Evolutionary conservation across 2,329 filamentous ascomycete genomes (phyloP), one percentile per base, ranked within the genome.

Genomic region (Sporothrix luriei): DNA sequence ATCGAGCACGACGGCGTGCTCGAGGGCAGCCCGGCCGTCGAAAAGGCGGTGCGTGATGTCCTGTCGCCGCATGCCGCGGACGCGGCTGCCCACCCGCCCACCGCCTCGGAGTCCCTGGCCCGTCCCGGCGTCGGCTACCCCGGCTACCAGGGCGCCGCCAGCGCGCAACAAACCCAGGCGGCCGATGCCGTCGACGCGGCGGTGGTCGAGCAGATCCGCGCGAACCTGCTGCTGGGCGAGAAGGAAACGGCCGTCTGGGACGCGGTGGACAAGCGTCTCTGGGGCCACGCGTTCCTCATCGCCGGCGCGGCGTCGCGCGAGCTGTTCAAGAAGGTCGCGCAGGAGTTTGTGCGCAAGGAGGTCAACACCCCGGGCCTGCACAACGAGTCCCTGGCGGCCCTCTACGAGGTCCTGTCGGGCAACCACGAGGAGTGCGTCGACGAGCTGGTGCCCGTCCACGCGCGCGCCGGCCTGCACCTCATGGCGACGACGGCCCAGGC

Each of bases 391-490:
- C 84, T 99, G 59, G 94, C 94, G 40, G 93, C 94, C 0, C 81
- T 99, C 3, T 99, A 99, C 78, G 93, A 97, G 76, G 89, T 98
- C 0, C 90, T 99, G 71, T 95, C 94, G 29, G 94, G 95, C 0
- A 99, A 97, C 76, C 88, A 91, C 70, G 94, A 97, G 73, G 95
- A 99, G 75, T 96, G 93, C 73, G 90, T 98, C 19, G 95, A 99
- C 78, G 94, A 98, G 78, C 88, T 99, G 69, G 95, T 99, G 0
- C 94, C 95, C 5, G 90, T 91, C 2, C 97, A 96, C 73, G 95
- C 95, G 21, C 88, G 96, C 54, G 94, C 94, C 71, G 95, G 95
- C 1, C 88, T 97, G 74, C 93, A 97, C 78, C 90, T 99, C 81
- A 86, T 99, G 73, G 93, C 91, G 73, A 93, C 91, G 73, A 94